Evolutionary conservation across 2,329 filamentous ascomycete species (phyloP), one percentile per base, ranked within the genome.

Genomic region (Fusarium sublunatum): DNA sequence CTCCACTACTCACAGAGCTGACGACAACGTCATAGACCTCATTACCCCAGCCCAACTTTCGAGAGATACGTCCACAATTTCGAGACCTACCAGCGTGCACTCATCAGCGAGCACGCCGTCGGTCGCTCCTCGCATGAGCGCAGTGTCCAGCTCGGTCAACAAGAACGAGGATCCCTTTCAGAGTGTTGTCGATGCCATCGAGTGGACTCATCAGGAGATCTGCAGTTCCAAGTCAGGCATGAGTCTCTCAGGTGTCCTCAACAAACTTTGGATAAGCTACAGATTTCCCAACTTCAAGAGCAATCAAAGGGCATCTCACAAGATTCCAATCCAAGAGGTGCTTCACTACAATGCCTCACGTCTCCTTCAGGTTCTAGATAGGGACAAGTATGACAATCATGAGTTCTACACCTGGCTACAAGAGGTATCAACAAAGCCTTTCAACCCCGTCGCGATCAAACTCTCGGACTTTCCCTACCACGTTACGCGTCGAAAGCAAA

Each of bases 321-420:
- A 72, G 42, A 75, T 84, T 9, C 76, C 75, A 3, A 71, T 76
- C 3, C 53, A 72, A 34, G 79, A 83, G 34, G 68, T 84, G 4
- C 67, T 82, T 3, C 74, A 78, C 11, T 84, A 81, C 58, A 80
- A 82, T 49, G 76, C 81, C 2, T 64, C 64, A 5, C 76, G 76
- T 6, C 72, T 86, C 6, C 61, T 81, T 2, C 50, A 69, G 3
- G 61, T 59, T 4, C 69, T 83, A 2, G 74, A 75, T 34, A 65
- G 69, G 5, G 63, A 63, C 6, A 74, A 72, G 19, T 82, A 77
- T 66, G 61, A 68, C 4, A 51, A 54, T 1, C 73, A 72, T 8
- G 71, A 71, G 0, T 70, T 78, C 25, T 76, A 73, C 31, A 11
- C 53, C 1, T 81, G 73, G 70, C 70, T 83, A 0, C 59, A 74